Conservation (phyloP, 2,329 filamentous ascomycete species). For the Claviceps sp. region DNA sequence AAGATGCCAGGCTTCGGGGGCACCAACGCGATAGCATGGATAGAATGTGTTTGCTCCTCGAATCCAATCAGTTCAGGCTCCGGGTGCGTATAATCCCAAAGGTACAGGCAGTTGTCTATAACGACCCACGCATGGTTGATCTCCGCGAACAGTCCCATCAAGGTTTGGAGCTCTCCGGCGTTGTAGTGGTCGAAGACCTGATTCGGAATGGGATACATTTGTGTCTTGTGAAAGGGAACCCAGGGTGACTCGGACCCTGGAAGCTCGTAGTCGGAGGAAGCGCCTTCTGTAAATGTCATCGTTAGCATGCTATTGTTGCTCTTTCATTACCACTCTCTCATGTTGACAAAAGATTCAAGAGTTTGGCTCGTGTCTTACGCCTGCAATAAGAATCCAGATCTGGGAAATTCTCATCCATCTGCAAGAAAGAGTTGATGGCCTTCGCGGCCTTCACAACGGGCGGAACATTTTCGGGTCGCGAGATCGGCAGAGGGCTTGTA, state of each 20-base stretch:
- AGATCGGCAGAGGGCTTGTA: slow-evolving; percentile 25
- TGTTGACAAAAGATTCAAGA: background rate
- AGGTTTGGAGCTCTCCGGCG: slow-evolving; percentile 70
- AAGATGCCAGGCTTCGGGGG: slow-evolving; percentile 81
- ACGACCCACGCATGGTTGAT: slow-evolving; percentile 91
- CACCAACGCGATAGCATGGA: slow-evolving; percentile 81
- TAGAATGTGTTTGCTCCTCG: slow-evolving; percentile 77
- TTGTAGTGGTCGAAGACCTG: slow-evolving; percentile 90
- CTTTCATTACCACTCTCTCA: background rate
- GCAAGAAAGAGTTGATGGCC: slow-evolving; percentile 69
- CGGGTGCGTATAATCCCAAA: slow-evolving; percentile 96
- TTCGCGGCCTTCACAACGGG: slow-evolving; percentile 69
- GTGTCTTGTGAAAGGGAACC: slow-evolving; percentile 79
- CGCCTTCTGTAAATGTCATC: slow-evolving; percentile 50
- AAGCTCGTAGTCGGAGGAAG: slow-evolving; percentile 84
- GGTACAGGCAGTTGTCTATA: slow-evolving; percentile 88
- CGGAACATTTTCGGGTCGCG: slow-evolving; percentile 36
- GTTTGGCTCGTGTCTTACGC: slow-evolving; percentile 43
- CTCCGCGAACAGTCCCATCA: slow-evolving; percentile 90
- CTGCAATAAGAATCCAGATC: slow-evolving; percentile 81
- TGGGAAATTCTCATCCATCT: slow-evolving; percentile 67
- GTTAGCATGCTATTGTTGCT: slow-evolving; percentile 9
- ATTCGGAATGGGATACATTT: slow-evolving; percentile 82
- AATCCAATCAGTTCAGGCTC: slow-evolving; percentile 85
- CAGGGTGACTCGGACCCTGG: slow-evolving; percentile 54